A percentile compares a stretch with the other conserved stretches of the same genome.
These are phyloP conservation scores for Trametopsis cervina DNA, from an alignment of 768 basidiomycete genomes.

Conservation along the genomic window DNA sequence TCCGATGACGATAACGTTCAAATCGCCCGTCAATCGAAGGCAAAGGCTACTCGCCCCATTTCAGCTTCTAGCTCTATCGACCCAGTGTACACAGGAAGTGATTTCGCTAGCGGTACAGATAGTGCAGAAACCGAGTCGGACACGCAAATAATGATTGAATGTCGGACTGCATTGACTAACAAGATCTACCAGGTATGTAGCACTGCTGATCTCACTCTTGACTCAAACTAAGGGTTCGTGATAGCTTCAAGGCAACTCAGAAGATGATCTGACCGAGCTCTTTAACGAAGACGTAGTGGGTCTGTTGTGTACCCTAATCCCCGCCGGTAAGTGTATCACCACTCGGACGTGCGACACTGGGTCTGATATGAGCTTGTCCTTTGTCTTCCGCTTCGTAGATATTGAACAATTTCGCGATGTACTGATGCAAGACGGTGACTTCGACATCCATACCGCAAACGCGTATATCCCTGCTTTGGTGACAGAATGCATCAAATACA, in stretches of 20 bases:
- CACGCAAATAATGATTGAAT: neutral
- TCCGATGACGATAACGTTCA: neutral
- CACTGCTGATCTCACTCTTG: too few relatives aligned
- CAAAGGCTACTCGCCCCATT: slow-evolving; percentile 8
- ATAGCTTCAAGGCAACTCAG: neutral
- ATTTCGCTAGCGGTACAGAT: neutral
- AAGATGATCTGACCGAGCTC: slow-evolving; percentile 21
- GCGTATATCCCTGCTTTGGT: neutral
- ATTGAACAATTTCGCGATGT: neutral
- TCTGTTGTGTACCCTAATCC: slow-evolving; percentile 32
- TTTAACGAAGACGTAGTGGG: slow-evolving; percentile 31
- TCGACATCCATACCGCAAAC: neutral
- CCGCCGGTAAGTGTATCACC: slow-evolving; percentile 36
- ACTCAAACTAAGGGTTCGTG: neutral
- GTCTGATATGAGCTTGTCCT: neutral
- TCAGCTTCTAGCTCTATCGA: slow-evolving; percentile 7
- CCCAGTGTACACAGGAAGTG: neutral
- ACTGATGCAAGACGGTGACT: neutral
- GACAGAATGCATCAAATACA: neutral
- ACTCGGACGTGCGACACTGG: too few relatives aligned
- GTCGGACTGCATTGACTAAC: neutral
- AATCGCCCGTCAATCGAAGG: slow-evolving; percentile 18
- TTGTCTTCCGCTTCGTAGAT: neutral
- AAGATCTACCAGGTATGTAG: neutral
- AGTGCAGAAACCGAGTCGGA: neutral